Evolutionary conservation across 345 rosid species (phyloP).

Genomic region (Hibiscus trionum): DNA sequence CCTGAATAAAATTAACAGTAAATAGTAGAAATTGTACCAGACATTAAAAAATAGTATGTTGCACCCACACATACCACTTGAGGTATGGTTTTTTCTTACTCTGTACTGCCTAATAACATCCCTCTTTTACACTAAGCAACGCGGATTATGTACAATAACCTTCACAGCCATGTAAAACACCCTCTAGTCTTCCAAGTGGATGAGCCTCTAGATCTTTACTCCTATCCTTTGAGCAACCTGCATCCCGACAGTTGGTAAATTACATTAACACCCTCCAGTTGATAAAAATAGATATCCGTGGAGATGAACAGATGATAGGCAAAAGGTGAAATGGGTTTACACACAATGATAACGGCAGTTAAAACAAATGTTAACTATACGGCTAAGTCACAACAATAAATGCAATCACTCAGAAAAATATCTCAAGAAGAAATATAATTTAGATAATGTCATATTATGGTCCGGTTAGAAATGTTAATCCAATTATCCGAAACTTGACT

Average conservation of each 20-base stretch:
- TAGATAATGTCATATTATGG: neutral
- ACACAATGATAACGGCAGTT: too few relatives aligned
- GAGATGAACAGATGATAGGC: too few relatives aligned
- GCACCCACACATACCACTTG: too few relatives aligned
- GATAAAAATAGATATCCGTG: too few relatives aligned
- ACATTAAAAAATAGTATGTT: too few relatives aligned
- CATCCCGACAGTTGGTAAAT: neutral
- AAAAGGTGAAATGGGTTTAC: neutral
- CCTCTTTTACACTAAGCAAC: neutral
- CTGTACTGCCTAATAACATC: neutral
- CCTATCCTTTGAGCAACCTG: conserved; percentile 84
- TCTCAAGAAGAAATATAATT: neutral
- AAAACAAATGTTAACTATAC: neutral
- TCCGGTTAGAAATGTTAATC: neutral
- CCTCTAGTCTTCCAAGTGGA: conserved; percentile 14
- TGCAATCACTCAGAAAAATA: neutral
- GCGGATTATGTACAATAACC: neutral
- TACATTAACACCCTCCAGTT: too few relatives aligned
- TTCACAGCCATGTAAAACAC: neutral
- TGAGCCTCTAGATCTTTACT: conserved; percentile 37
- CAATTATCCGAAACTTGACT: neutral
- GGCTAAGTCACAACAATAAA: neutral
- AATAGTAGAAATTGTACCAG: too few relatives aligned
- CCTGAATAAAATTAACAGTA: too few relatives aligned
- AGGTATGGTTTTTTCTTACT: too few relatives aligned